A percentile compares a stretch with the other conserved stretches of the same genome.
Conservation (phyloP, 164 flowering plant species). For the Aristolochia contorta region DNA sequence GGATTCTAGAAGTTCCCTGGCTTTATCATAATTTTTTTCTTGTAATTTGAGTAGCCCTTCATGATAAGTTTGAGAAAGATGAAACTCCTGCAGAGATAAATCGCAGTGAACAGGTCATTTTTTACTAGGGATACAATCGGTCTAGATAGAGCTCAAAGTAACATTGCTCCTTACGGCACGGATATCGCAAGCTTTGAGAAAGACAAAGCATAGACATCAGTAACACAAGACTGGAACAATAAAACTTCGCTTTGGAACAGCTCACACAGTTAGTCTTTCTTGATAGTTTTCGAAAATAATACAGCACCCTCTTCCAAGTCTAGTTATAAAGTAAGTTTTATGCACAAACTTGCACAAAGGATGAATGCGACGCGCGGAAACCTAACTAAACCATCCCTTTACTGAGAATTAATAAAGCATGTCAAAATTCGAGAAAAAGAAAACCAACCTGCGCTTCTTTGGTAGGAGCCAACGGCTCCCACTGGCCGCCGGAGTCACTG, state of each 20-base stretch:
- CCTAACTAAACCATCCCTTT: background rate
- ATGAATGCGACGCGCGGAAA: background rate
- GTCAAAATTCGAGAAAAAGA: conserved; percentile 3
- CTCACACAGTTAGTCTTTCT: too few species aligned
- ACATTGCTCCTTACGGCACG: too few species aligned
- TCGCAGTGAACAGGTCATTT: background rate
- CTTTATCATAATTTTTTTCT: conserved; percentile 75
- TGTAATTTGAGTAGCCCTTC: conserved; percentile 84
- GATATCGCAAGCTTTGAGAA: too few species aligned
- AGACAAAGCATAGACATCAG: too few species aligned
- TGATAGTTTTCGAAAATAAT: too few species aligned
- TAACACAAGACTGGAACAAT: too few species aligned
- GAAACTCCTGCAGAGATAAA: conserved; percentile 63
- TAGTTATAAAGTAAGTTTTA: too few species aligned
- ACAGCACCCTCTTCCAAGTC: too few species aligned
- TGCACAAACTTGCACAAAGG: background rate
- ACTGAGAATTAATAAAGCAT: background rate
- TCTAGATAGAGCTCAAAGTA: too few species aligned
- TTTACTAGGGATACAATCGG: too few species aligned
- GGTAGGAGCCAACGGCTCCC: conserved; percentile 92
- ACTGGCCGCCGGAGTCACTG: conserved; percentile 53
- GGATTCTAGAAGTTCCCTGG: conserved; percentile 70
- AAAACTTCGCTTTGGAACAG: too few species aligned
- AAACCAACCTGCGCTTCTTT: conserved; percentile 85
- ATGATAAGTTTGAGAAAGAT: conserved; percentile 78